These are phyloP conservation scores for Ulmus americana DNA, from an alignment of 331 rosid genomes.

Conservation along the genomic window DNA sequence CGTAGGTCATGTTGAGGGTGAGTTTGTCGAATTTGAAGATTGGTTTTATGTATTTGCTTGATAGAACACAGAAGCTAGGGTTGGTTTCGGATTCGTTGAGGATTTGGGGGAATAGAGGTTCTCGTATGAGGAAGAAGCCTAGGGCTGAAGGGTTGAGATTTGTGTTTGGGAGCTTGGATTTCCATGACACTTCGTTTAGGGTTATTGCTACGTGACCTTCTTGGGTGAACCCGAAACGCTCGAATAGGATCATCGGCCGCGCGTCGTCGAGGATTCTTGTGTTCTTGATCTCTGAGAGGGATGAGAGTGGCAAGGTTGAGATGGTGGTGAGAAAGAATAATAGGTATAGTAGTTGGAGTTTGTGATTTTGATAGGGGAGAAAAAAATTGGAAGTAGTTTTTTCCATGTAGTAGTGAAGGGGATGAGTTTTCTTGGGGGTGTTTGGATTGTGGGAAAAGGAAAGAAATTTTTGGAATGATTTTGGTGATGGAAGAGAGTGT, in stretches of 20 bases:
- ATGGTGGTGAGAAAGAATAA: no score
- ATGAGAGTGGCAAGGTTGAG: no score
- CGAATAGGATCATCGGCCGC: not conserved
- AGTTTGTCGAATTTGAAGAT: not conserved
- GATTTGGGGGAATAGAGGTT: not conserved
- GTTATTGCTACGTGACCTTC: not conserved
- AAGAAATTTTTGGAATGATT: no score
- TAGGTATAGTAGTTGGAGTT: no score
- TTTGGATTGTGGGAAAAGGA: no score
- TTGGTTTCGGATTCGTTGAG: not conserved
- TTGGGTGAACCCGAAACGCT: not conserved
- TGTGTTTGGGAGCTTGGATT: not conserved
- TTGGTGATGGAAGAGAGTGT: no score
- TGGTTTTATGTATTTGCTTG: not conserved
- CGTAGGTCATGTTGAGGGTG: not conserved
- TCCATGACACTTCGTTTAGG: conserved; percentile 1
- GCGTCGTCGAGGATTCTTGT: not conserved
- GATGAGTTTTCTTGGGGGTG: no score
- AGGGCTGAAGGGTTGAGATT: not conserved
- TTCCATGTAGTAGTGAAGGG: no score
- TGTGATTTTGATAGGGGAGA: no score
- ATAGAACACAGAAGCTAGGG: not conserved
- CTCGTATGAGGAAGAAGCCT: not conserved
- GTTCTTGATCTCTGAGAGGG: conserved; percentile 3
- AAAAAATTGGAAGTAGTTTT: no score